Conservation (phyloP, 495 filamentous ascomycete species). For the Aspergillus conjunctus region DNA sequence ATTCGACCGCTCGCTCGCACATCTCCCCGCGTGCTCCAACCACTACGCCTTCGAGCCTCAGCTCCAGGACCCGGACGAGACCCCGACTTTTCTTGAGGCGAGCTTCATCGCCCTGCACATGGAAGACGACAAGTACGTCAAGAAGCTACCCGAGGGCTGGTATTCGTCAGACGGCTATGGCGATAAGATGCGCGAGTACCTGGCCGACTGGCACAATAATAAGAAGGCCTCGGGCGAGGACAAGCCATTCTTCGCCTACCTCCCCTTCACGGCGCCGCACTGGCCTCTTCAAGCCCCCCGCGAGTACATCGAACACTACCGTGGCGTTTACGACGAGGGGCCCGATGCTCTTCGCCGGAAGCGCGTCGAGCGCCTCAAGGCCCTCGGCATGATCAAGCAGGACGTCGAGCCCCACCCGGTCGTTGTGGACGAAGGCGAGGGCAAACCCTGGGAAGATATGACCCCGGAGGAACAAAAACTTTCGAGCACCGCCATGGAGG, state of each 20-base stretch:
- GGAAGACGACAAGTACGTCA: conserved; percentile 59
- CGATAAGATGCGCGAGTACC: conserved; percentile 55
- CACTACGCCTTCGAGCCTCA: conserved; percentile 65
- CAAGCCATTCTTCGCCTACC: conserved; percentile 62
- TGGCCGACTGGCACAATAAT: conserved; percentile 50
- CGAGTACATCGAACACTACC: conserved; percentile 55
- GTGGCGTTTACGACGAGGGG: conserved; percentile 58
- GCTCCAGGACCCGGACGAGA: conserved; percentile 44
- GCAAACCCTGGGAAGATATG: conserved; percentile 56
- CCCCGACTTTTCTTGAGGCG: conserved; percentile 54
- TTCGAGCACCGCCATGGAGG: conserved; percentile 60
- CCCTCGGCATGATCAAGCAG: conserved; percentile 51
- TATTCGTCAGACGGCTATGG: conserved; percentile 59
- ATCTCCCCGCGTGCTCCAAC: conserved; percentile 60
- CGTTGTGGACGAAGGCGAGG: conserved; percentile 54
- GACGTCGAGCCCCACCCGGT: conserved; percentile 57
- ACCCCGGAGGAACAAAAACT: conserved; percentile 51
- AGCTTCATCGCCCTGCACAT: conserved; percentile 59
- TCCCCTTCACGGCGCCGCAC: conserved; percentile 62
- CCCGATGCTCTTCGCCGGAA: conserved; percentile 55
- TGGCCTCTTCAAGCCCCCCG: conserved; percentile 62
- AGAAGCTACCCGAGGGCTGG: conserved; percentile 55
- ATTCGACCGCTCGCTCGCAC: conserved; percentile 52
- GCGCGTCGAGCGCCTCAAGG: conserved; percentile 53
- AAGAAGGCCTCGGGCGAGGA: conserved; percentile 38